Conservation (phyloP, 192 early-diverging fungal species). For the Backusella psychrophila region DNA sequence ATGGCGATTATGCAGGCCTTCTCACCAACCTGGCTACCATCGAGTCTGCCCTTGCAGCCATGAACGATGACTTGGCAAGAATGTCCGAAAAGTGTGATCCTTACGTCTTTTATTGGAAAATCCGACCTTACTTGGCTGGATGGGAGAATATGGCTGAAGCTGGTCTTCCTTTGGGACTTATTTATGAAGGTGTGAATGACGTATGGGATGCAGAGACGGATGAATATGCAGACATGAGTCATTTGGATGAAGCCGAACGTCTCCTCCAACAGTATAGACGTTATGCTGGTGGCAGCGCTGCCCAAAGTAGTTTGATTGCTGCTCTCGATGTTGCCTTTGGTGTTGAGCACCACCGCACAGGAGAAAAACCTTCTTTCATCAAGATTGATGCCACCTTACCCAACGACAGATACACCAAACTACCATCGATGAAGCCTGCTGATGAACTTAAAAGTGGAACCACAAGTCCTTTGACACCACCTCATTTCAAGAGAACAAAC, state of each 20-base stretch:
- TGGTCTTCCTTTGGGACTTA: slow-evolving; percentile 81
- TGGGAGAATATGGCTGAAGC: slow-evolving; percentile 91
- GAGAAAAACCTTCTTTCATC: slow-evolving; percentile 30
- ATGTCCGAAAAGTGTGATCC: slow-evolving; percentile 97
- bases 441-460: slow-evolving; percentile 28
- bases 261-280: slow-evolving; percentile 61
- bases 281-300: slow-evolving; percentile 91
- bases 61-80: slow-evolving; percentile 56
- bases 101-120: slow-evolving; percentile 92
- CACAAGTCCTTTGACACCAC: slow-evolving; percentile 6
- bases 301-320: slow-evolving; percentile 92
- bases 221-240: slow-evolving; percentile 48
- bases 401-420: slow-evolving; percentile 33
- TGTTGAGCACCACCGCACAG: slow-evolving; percentile 83
- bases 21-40: slow-evolving; percentile 58
- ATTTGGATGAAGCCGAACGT: slow-evolving; percentile 46
- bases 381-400: slow-evolving; percentile 4
- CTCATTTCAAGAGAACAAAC: slow-evolving; percentile 27
- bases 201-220: slow-evolving; percentile 38
- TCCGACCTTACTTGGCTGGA: slow-evolving; percentile 86
- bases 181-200: slow-evolving; percentile 86
- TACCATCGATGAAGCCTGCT: slow-evolving; percentile 24
- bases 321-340: slow-evolving; percentile 86
- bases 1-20: slow-evolving; percentile 46
- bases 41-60: slow-evolving; percentile 45